Evolutionary conservation across 1,284 basidiomycete species (phyloP), one percentile per base, ranked within the genome.

Genomic region (Cryptococcus hybrid): DNA sequence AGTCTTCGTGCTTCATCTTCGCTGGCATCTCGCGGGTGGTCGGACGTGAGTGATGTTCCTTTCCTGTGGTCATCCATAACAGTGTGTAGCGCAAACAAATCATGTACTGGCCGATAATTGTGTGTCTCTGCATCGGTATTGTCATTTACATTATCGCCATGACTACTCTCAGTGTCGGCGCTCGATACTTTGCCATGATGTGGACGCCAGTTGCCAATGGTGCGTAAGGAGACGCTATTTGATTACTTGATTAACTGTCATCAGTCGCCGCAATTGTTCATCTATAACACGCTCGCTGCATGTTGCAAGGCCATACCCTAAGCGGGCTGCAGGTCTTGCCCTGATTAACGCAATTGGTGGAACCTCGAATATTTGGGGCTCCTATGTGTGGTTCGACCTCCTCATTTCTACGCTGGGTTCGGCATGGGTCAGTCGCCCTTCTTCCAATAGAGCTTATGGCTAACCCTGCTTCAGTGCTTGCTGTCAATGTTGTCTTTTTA

Each of bases 261-360:
- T 15, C 56, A 50, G 68, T 70, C 51, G 11, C 68, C 69, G 3
- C 68, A 70, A 52, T 48, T 71, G 34, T 60, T 70, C 54, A 55
- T 70, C 34, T 69, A 68, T 63, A 69, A 68, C 55, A 65, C 60
- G 2, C 43, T 71, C 64, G 13, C 56, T 65, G 2, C 68, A 70
- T 55, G 43, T 66, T 12, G 59, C 69, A 13, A 58, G 69, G 7
- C 69, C 69, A 1, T 60, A 63, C 42, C 53, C 63, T 46, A 69
- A 72, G 56, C 61, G 70, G 38, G 68, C 70, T 6, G 68, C 67
- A 9, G 65, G 64, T 11, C 47, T 67, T 4, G 70, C 68, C 5
- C 52, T 69, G 37, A 64, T 72, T 39, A 68, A 69, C 55, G 60
- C 65, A 30, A 70, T 72, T 43, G 67, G 68, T 3, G 65, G 65